Conservation (phyloP, 257 asterid species). For the Fraxinus cuspidata region DNA sequence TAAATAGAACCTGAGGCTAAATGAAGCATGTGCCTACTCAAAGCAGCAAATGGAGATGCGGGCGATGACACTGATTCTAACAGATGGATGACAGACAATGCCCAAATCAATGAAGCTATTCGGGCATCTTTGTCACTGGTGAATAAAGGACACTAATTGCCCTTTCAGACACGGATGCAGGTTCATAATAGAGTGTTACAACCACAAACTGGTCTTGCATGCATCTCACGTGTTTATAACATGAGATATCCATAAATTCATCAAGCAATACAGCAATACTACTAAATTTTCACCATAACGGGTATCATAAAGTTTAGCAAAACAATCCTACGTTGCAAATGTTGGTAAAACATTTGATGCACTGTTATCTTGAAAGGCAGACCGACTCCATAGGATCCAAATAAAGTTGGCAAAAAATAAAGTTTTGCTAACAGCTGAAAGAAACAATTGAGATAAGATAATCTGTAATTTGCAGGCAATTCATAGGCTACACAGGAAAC, state of each 20-base stretch:
- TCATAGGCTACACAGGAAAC: not conserved
- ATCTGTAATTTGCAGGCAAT: conserved; percentile 2
- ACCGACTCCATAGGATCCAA: not conserved
- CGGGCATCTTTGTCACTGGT: not conserved
- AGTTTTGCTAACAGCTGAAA: not conserved
- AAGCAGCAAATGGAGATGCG: too few relatives aligned
- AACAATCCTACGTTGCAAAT: not conserved
- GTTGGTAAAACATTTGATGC: conserved; percentile 8
- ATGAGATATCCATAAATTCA: conserved; percentile 3
- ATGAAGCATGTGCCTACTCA: too few relatives aligned
- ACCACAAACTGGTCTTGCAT: conserved; percentile 1
- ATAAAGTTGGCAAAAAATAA: conserved; percentile 10
- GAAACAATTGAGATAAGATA: not conserved
- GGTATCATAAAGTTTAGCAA: not conserved
- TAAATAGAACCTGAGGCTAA: too few relatives aligned
- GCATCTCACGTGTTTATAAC: conserved; percentile 7
- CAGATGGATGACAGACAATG: not conserved
- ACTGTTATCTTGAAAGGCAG: conserved; percentile 14
- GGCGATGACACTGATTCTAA: not conserved
- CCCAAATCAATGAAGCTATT: not conserved
- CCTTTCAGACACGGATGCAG: conserved; percentile 8
- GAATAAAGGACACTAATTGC: not conserved
- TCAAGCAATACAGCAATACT: not conserved
- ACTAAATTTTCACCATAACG: not conserved
- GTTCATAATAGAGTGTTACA: not conserved